These are phyloP conservation scores for Termitomyces sp. DNA, from an alignment of 768 basidiomycete genomes.

Conservation along the genomic window DNA sequence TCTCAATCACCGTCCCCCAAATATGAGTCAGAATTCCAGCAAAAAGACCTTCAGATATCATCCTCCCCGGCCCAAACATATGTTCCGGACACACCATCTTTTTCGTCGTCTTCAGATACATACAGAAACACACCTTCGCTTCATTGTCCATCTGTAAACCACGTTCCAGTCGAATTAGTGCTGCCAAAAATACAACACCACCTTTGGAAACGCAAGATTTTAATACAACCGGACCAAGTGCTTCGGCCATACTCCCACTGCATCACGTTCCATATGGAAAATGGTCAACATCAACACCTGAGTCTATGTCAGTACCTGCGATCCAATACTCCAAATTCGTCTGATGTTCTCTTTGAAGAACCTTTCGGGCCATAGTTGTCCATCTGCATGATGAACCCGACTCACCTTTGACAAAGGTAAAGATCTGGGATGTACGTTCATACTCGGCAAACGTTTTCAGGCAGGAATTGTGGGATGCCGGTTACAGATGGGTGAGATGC, in stretches of 20 bases:
- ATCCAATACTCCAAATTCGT: too few relatives aligned
- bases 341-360: background rate
- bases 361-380: background rate
- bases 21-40: background rate
- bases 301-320: background rate
- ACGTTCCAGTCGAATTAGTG: background rate
- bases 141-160: background rate
- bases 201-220: background rate
- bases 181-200: too few relatives aligned
- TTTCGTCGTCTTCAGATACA: background rate
- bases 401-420: background rate
- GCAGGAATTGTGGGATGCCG: background rate
- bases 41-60: background rate
- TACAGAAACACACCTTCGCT: background rate
- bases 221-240: too few relatives aligned
- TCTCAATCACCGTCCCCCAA: background rate
- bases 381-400: background rate
- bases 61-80: background rate
- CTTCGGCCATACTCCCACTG: background rate
- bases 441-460: background rate
- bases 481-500: background rate
- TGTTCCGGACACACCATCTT: background rate
- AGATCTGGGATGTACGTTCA: background rate
- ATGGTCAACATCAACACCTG: background rate
- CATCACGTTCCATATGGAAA: background rate